A percentile compares a stretch with the other conserved stretches of the same genome.
These are phyloP conservation scores for Cercospora zeina DNA, from an alignment of 2,329 filamentous ascomycete species.

Conservation along the genomic window DNA sequence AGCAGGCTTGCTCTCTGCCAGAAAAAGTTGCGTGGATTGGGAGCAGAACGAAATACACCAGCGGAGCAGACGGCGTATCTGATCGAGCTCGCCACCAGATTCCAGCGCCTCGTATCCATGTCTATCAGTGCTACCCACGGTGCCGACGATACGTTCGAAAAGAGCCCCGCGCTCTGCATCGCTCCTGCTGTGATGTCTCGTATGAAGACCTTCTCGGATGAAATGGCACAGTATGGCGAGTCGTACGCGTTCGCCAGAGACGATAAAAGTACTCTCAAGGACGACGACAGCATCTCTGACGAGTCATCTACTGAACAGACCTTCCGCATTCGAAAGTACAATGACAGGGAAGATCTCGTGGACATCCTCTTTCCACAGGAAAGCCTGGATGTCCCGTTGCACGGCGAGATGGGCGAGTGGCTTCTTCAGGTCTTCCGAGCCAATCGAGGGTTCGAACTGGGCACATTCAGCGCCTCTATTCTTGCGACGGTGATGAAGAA, in stretches of 20 bases:
- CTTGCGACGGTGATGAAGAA: conserved; percentile 43
- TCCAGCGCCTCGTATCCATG: conserved; percentile 42
- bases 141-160: conserved; percentile 40
- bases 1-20: conserved; percentile 32
- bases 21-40: conserved; percentile 49
- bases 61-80: conserved; percentile 54
- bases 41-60: conserved; percentile 49
- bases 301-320: neutral
- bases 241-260: conserved; percentile 31
- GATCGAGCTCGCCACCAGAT: conserved; percentile 45
- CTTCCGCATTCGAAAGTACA: conserved; percentile 11
- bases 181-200: conserved; percentile 40
- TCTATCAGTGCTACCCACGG: conserved; percentile 45
- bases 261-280: no score
- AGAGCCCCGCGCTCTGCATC: conserved; percentile 38
- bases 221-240: conserved; percentile 35
- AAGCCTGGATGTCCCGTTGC: neutral
- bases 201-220: conserved; percentile 33
- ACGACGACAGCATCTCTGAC: no score
- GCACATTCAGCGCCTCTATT: conserved; percentile 49
- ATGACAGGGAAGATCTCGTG: conserved; percentile 11
- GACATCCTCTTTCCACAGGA: conserved; percentile 17
- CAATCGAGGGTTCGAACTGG: conserved; percentile 41
- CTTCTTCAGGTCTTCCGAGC: conserved; percentile 12
- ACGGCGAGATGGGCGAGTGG: conserved; percentile 38